Conservation (phyloP, 106 monocot species). For the Allium sativum region DNA sequence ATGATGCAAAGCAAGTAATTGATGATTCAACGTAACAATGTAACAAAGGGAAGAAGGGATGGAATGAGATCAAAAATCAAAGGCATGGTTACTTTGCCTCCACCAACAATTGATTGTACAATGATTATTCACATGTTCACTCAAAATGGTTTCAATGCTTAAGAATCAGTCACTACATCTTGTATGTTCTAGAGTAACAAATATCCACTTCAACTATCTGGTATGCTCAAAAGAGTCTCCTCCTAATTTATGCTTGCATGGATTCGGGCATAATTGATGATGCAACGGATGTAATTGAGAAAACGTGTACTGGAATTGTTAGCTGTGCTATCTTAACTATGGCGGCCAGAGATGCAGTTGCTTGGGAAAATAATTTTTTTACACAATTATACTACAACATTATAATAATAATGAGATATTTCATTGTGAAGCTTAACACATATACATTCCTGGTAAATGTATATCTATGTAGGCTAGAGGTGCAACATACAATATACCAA, state of each 20-base stretch:
- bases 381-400: neutral
- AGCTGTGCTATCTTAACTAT: conserved; percentile 66
- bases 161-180: too few species aligned
- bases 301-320: conserved; percentile 51
- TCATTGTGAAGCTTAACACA: neutral
- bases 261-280: conserved; percentile 68
- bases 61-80: too few species aligned
- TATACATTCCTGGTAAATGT: neutral
- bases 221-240: too few species aligned
- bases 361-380: conserved; percentile 34
- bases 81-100: too few species aligned
- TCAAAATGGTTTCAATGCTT: too few species aligned
- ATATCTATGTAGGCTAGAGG: conserved; percentile 47
- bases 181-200: too few species aligned
- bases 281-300: conserved; percentile 42
- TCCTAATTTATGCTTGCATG: conserved; percentile 58
- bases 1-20: conserved; percentile 41
- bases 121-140: too few species aligned
- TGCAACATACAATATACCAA: conserved; percentile 39
- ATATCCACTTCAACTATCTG: too few species aligned
- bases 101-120: too few species aligned
- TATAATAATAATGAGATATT: neutral
- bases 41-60: too few species aligned
- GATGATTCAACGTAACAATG: too few species aligned
- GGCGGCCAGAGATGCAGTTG: conserved; percentile 65